phyloP scores from a whole-genome alignment of 306 rosid species.

The Albizia julibrissin region DNA sequence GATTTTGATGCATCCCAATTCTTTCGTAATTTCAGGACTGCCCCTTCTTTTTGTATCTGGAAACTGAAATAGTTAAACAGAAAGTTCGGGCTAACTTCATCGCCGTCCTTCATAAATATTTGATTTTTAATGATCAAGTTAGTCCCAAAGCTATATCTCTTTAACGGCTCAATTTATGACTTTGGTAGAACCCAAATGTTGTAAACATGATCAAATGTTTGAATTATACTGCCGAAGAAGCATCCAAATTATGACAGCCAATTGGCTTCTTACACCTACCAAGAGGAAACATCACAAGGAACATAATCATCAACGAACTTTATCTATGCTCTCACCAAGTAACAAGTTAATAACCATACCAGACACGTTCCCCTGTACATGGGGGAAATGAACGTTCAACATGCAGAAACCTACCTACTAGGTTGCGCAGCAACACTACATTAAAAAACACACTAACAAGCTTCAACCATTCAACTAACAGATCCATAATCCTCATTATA shows the following conservation, averaged over 20 bases:
- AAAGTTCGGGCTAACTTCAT: background rate
- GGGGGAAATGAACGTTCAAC: background rate
- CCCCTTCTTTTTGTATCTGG: background rate
- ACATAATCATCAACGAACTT: background rate
- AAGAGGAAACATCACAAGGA: background rate
- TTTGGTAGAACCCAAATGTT: background rate
- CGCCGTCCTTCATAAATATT: background rate
- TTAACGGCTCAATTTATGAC: background rate
- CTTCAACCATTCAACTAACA: constrained; percentile 17
- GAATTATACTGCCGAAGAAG: background rate
- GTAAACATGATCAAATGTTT: background rate
- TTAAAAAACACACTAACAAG: background rate
- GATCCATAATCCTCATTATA: constrained; percentile 1
- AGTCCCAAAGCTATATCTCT: background rate
- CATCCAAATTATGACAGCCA: background rate
- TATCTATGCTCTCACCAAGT: background rate
- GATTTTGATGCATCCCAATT: background rate
- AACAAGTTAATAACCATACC: background rate
- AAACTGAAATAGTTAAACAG: background rate
- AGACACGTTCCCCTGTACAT: background rate
- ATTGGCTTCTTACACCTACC: background rate
- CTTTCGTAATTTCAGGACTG: background rate
- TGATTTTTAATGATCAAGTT: background rate
- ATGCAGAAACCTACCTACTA: background rate
- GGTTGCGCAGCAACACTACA: background rate